phyloP scores from a whole-genome alignment of 345 rosid genomes.

The Gossypium thurberi region DNA sequence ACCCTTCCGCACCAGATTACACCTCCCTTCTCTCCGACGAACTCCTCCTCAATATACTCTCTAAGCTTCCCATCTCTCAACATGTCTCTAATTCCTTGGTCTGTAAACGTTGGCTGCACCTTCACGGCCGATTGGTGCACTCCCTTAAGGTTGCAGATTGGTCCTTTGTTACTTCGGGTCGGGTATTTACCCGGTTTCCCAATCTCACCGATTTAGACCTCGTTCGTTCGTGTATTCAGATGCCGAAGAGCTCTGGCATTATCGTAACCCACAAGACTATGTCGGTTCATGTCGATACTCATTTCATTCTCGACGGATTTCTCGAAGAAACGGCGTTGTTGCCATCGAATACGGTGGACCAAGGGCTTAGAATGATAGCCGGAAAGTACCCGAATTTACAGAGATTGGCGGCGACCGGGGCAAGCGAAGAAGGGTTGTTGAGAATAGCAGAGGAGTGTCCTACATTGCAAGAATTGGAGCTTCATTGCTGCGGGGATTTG shows the following conservation, averaged over 20 bases:
- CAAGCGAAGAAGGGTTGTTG: constrained; percentile 38
- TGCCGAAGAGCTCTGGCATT: constrained; percentile 29
- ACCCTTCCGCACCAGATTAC: constrained; percentile 24
- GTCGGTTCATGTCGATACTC: constrained; percentile 23
- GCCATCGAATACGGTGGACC: constrained; percentile 26
- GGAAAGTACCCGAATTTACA: constrained; percentile 42
- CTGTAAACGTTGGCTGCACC: constrained; percentile 52
- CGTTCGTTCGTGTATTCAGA: constrained; percentile 30
- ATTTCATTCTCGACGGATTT: constrained; percentile 11
- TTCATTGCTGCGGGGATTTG: constrained; percentile 47
- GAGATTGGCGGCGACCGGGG: constrained; percentile 36
- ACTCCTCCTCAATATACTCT: constrained; percentile 43
- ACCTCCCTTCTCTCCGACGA: constrained; percentile 41
- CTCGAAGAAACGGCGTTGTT: constrained; percentile 22
- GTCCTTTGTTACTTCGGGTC: constrained; percentile 46
- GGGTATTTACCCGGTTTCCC: constrained; percentile 45
- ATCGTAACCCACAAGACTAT: constrained; percentile 24
- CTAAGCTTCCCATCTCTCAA: constrained; percentile 37
- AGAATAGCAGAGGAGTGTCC: constrained; percentile 36
- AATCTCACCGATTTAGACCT: constrained; percentile 35
- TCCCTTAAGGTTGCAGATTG: constrained; percentile 44
- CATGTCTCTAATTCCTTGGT: constrained; percentile 35
- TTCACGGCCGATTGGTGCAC: constrained; percentile 46
- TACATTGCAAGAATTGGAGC: constrained; percentile 56
- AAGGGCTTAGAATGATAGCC: constrained; percentile 35